Percentiles rank a stretch among this genome's conserved stretches.
Conservation (phyloP, 2,329 filamentous ascomycete genomes). For the Colletotrichum simmondsii region DNA sequence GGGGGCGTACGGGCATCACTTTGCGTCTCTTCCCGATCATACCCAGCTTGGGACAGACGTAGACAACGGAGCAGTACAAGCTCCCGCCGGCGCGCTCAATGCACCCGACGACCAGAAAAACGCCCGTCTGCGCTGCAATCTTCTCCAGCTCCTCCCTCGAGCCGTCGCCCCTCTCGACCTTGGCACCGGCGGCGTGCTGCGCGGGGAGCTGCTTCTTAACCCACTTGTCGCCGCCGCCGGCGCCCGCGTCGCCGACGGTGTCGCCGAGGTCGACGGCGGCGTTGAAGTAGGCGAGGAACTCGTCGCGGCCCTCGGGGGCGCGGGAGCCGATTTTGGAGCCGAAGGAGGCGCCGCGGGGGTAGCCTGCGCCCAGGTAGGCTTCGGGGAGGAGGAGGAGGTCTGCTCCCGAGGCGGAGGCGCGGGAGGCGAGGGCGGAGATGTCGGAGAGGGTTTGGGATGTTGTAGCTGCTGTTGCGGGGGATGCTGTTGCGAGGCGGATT, state of each 20-base stretch:
- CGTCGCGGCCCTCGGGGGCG: constrained; percentile 76
- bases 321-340: constrained; percentile 80
- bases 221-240: constrained; percentile 81
- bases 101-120: constrained; percentile 83
- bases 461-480: constrained; percentile 62
- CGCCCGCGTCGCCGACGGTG: constrained; percentile 63
- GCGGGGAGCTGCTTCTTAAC: constrained; percentile 67
- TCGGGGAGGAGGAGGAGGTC: constrained; percentile 90
- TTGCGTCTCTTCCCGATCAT: constrained; percentile 88
- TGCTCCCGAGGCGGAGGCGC: constrained; percentile 66
- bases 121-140: constrained; percentile 79
- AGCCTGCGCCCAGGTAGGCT: constrained; percentile 85
- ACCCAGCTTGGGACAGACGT: constrained; percentile 80
- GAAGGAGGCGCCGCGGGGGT: constrained; percentile 84
- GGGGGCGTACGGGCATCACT: constrained; percentile 80
- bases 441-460: constrained; percentile 71
- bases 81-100: constrained; percentile 86
- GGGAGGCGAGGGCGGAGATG: constrained; percentile 70
- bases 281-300: constrained; percentile 84
- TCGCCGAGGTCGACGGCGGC: constrained; percentile 86
- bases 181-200: neutral
- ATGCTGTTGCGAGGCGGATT: constrained; percentile 66
- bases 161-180: constrained; percentile 57
- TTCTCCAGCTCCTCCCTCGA: constrained; percentile 83
- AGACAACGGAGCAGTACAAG: constrained; percentile 85